Evolutionary conservation across 495 filamentous ascomycete genomes (phyloP).

Genomic region (Podospora anserina): DNA sequence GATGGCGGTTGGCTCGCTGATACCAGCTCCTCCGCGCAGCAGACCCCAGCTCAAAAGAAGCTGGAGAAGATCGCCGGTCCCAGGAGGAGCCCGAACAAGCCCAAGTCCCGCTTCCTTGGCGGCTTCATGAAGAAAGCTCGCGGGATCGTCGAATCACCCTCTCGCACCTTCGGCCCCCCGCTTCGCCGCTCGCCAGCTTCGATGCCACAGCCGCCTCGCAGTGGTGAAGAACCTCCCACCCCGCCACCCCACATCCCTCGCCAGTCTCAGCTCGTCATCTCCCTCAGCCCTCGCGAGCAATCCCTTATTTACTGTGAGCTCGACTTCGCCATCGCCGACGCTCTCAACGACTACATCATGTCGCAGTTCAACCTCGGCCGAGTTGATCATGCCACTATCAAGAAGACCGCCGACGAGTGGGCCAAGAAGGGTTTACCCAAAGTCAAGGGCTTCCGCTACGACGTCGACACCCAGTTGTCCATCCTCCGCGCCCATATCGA

Average conservation of each 20-base stretch:
- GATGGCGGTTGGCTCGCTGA: background rate
- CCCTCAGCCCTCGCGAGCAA: background rate
- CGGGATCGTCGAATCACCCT: background rate
- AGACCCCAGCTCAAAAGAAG: background rate
- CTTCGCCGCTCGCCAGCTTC: background rate
- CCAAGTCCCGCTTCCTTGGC: background rate
- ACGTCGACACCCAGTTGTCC: background rate
- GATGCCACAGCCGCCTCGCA: background rate
- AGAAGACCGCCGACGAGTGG: background rate
- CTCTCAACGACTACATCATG: background rate
- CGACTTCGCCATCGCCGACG: background rate
- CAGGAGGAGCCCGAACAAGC: background rate
- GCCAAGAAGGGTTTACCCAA: background rate
- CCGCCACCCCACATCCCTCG: background rate
- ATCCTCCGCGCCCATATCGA: conserved; percentile 1
- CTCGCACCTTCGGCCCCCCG: background rate
- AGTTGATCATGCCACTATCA: background rate
- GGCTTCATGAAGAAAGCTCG: background rate
- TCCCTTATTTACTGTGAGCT: background rate
- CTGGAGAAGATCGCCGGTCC: background rate
- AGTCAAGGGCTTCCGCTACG: background rate
- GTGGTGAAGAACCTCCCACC: background rate
- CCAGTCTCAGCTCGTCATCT: background rate
- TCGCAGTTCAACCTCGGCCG: background rate
- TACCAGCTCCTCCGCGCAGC: background rate